A percentile compares a stretch with the other conserved stretches of the same genome.
phyloP scores from a whole-genome alignment of 208 protist genomes.

The Vickermania ingenoplastis region DNA sequence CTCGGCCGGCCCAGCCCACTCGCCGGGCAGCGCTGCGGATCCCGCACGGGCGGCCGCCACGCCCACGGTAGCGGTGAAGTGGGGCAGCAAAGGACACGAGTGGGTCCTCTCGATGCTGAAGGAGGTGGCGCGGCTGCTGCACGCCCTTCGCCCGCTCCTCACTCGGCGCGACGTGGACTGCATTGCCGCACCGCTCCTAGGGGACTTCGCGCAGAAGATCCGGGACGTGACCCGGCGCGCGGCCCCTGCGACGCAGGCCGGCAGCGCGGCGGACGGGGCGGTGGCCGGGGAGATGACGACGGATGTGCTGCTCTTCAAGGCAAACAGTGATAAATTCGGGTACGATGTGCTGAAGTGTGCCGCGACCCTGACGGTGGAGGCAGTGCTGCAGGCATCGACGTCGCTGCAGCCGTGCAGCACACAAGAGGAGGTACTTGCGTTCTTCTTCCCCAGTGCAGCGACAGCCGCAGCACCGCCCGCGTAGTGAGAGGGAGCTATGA shows the following conservation, averaged over 20 bases:
- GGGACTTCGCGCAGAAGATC: constrained; percentile 48
- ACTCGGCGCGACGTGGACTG: constrained; percentile 42
- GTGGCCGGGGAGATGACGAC: constrained; percentile 24
- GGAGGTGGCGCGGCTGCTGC: constrained; percentile 69
- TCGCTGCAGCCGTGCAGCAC: constrained; percentile 25
- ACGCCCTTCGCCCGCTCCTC: constrained; percentile 50
- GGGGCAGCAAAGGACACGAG: constrained; percentile 49
- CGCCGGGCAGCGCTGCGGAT: neutral
- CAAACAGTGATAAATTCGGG: constrained; percentile 86
- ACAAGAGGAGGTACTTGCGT: constrained; percentile 55
- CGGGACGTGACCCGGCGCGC: constrained; percentile 29
- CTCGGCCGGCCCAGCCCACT: neutral
- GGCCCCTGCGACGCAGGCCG: neutral
- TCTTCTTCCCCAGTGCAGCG: constrained; percentile 39
- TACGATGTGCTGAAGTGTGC: constrained; percentile 76
- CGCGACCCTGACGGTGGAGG: constrained; percentile 22
- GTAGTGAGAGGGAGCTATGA: no score
- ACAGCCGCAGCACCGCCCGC: neutral
- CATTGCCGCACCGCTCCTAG: constrained; percentile 67
- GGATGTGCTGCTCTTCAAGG: constrained; percentile 81
- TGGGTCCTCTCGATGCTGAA: constrained; percentile 87
- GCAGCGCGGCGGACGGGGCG: constrained; percentile 18
- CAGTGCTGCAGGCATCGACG: constrained; percentile 19
- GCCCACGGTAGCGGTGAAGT: constrained; percentile 23
- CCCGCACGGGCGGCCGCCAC: neutral